Conservation (phyloP, 768 basidiomycete genomes). For the Termitomyces sp. region DNA sequence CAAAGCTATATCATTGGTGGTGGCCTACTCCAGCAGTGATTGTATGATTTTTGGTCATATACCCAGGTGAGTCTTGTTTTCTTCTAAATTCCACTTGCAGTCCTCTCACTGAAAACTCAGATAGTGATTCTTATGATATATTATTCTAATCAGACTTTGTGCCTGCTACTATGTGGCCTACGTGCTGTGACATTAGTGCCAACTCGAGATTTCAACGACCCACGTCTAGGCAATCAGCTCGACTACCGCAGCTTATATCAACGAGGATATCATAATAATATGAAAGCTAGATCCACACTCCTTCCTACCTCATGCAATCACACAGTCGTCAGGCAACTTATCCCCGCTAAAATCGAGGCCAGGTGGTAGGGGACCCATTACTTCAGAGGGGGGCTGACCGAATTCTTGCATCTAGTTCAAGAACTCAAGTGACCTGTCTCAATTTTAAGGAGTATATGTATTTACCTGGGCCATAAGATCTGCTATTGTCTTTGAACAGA, state of each 20-base stretch:
- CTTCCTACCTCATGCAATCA: neutral
- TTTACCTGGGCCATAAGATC: constrained; percentile 61
- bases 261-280: neutral
- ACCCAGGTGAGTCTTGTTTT: constrained; percentile 4
- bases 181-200: neutral
- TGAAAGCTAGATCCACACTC: neutral
- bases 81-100: neutral
- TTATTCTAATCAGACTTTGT: neutral
- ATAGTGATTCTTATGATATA: neutral
- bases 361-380: constrained; percentile 81
- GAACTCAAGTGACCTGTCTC: constrained; percentile 30
- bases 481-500: constrained; percentile 44
- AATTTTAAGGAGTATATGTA: neutral
- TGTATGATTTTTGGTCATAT: constrained; percentile 4
- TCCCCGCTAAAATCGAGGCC: constrained; percentile 47
- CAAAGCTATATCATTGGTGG: constrained; percentile 51
- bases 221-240: neutral
- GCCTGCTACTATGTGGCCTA: too few species aligned
- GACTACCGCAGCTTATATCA: neutral
- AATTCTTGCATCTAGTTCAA: constrained; percentile 67
- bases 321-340: constrained; percentile 10
- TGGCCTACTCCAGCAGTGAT: constrained; percentile 14
- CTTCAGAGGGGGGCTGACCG: constrained; percentile 58
- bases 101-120: neutral
- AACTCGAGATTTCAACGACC: neutral